Conservation (phyloP, 768 basidiomycete genomes). For the Kwoniella dendrophila region DNA sequence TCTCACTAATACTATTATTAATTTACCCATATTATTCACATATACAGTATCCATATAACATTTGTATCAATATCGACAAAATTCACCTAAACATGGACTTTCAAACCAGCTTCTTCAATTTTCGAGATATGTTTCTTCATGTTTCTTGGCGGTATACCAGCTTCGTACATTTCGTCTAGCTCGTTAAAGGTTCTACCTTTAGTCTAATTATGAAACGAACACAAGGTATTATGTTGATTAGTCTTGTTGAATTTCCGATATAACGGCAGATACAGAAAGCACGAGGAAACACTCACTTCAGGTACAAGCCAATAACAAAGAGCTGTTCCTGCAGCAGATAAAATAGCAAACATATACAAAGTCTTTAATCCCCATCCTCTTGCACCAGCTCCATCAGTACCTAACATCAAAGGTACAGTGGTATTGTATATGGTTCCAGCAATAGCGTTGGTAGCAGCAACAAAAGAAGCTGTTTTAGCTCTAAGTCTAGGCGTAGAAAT, state of each 20-base stretch:
- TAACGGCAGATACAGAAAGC: background rate
- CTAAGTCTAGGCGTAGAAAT: constrained; percentile 30
- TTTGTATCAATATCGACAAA: background rate
- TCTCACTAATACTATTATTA: background rate
- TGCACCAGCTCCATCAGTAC: constrained; percentile 1
- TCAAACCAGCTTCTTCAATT: constrained; percentile 13
- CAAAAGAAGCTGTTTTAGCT: constrained; percentile 32
- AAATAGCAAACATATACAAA: constrained; percentile 27
- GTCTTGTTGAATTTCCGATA: background rate
- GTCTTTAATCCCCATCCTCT: constrained; percentile 32
- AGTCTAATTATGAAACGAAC: constrained; percentile 15
- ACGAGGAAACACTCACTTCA: constrained; percentile 14
- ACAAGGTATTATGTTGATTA: too few relatives aligned
- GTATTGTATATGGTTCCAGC: constrained; percentile 29
- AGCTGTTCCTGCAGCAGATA: constrained; percentile 17
- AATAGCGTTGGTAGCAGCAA: constrained; percentile 21
- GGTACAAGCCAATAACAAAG: constrained; percentile 27
- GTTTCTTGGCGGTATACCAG: constrained; percentile 36
- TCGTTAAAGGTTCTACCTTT: constrained; percentile 36
- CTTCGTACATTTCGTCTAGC: constrained; percentile 47
- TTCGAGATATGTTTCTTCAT: constrained; percentile 25
- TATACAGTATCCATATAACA: background rate
- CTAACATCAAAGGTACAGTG: background rate
- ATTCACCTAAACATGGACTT: background rate
- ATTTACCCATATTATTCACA: background rate